These are phyloP conservation scores for Sporothrix pallida DNA, from an alignment of 2,329 filamentous ascomycete genomes.

Conservation along the genomic window DNA sequence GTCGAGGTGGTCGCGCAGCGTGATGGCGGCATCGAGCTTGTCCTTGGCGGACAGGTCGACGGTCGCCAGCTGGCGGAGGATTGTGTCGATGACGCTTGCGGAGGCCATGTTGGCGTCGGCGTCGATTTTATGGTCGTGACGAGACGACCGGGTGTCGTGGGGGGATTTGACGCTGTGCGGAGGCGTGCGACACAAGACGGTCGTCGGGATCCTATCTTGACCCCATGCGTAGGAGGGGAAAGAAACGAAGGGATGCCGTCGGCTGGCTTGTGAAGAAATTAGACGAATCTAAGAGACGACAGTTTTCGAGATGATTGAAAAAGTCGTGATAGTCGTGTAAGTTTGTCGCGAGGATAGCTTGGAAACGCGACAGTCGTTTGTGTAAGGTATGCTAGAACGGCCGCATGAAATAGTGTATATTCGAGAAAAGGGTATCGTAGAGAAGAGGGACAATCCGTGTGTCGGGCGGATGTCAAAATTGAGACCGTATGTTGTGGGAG, in stretches of 20 bases:
- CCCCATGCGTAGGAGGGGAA: constrained; percentile 12
- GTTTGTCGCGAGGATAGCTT: not conserved
- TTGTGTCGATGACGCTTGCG: constrained; percentile 66
- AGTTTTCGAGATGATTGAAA: not conserved
- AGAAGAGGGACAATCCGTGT: constrained; percentile 2
- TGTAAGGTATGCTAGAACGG: not conserved
- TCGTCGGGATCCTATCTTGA: constrained; percentile 12
- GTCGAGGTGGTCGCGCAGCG: constrained; percentile 90
- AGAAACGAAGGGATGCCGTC: not conserved
- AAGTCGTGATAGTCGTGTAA: not conserved
- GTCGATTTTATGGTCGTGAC: too few species aligned
- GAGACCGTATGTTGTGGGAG: not conserved
- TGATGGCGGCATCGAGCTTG: constrained; percentile 81
- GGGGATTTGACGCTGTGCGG: not conserved
- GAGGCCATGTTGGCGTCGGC: constrained; percentile 61
- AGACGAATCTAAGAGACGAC: not conserved
- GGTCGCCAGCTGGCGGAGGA: constrained; percentile 61
- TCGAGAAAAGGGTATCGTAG: constrained; percentile 3
- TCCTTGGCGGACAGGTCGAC: constrained; percentile 69
- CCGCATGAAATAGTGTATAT: not conserved
- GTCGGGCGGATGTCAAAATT: constrained; percentile 1
- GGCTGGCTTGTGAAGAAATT: not conserved
- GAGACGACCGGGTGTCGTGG: constrained; percentile 14
- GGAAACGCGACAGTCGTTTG: not conserved
- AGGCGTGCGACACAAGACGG: not conserved